Conservation (phyloP, 2,329 filamentous ascomycete species). For the Claviceps humidiphila region DNA sequence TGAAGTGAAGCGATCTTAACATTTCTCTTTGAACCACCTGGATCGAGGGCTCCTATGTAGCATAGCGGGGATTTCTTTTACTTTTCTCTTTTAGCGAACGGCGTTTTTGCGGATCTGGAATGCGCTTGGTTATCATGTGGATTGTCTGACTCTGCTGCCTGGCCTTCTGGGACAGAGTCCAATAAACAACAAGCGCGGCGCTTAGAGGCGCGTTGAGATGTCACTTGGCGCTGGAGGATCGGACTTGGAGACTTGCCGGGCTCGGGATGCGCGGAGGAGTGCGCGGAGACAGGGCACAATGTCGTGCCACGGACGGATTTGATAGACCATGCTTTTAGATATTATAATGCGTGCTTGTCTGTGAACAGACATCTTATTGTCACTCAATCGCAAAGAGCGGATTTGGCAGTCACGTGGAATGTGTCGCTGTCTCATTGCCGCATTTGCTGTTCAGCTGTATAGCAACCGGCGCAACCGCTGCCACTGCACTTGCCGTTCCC, state of each 20-base stretch:
- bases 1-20: background rate
- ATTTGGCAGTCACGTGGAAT: background rate
- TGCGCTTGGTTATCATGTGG: background rate
- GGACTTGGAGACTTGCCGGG: too few species aligned
- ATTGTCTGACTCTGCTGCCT: background rate
- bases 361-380: too few species aligned
- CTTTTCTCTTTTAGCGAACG: background rate
- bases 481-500: too few species aligned
- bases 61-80: slow-evolving; percentile 5
- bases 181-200: background rate
- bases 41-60: background rate
- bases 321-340: background rate
- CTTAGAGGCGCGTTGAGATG: background rate
- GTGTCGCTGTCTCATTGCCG: background rate
- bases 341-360: background rate
- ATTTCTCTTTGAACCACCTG: background rate
- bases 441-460: too few species aligned
- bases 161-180: background rate
- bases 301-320: background rate
- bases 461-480: too few species aligned
- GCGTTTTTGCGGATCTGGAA: slow-evolving; percentile 1
- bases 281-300: background rate
- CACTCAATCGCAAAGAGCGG: background rate
- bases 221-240: background rate
- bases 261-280: background rate